Percentiles rank a stretch among this genome's conserved stretches.
Evolutionary conservation across 1,284 basidiomycete species (phyloP).

Genomic region (Apiotrichum laibachii): DNA sequence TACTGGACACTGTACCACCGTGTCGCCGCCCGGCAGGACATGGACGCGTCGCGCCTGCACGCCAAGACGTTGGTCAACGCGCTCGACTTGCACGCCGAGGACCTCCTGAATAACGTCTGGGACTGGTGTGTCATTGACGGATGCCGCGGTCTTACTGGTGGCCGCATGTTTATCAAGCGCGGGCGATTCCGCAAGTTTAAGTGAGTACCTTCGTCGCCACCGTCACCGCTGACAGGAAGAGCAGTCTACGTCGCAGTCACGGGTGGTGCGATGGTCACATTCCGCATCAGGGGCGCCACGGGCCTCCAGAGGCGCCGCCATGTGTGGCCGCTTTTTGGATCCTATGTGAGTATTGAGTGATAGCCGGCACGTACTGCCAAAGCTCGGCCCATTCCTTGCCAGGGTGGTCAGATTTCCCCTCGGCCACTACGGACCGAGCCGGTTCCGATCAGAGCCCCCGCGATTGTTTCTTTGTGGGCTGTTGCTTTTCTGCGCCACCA

Average conservation of each 20-base stretch:
- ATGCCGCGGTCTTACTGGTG: constrained; percentile 41
- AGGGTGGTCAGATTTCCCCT: too few relatives aligned
- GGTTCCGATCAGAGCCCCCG: too few relatives aligned
- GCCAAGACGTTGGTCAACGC: constrained; percentile 1
- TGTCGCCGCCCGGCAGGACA: constrained; percentile 44
- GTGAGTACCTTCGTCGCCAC: constrained; percentile 22
- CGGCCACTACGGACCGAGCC: too few relatives aligned
- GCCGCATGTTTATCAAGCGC: constrained; percentile 42
- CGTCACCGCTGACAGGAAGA: neutral
- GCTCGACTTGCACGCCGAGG: constrained; percentile 3
- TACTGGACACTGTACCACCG: constrained; percentile 46
- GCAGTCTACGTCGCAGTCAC: constrained; percentile 36
- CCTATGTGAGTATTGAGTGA: constrained; percentile 37
- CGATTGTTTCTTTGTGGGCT: too few relatives aligned
- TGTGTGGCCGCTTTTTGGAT: constrained; percentile 44
- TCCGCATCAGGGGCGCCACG: constrained; percentile 32
- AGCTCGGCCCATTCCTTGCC: too few relatives aligned
- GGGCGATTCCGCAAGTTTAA: constrained; percentile 39
- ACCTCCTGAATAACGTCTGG: constrained; percentile 35
- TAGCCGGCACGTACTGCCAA: neutral
- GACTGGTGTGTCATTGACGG: constrained; percentile 49
- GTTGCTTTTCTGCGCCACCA: too few relatives aligned
- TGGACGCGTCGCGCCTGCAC: constrained; percentile 30
- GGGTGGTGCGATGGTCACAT: constrained; percentile 39
- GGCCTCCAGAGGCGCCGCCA: constrained; percentile 33